Evolutionary conservation across 2,329 filamentous ascomycete species (phyloP).

Genomic region (Drechmeria coniospora): DNA sequence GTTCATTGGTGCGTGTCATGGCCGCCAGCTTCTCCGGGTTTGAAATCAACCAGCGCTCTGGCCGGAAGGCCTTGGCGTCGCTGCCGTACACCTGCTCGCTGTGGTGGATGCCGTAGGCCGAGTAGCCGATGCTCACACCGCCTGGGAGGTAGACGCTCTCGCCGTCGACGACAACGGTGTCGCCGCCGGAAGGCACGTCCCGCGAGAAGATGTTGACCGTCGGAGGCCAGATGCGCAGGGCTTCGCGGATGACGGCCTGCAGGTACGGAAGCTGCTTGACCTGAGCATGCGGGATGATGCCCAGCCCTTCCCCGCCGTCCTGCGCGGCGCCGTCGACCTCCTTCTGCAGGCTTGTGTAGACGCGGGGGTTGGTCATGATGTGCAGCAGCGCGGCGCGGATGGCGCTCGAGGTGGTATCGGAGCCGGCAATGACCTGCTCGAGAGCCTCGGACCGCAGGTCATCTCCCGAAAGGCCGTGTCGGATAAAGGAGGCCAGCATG

Average conservation of each 20-base stretch:
- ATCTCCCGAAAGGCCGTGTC: slow-evolving; percentile 18
- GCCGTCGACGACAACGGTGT: slow-evolving; percentile 13
- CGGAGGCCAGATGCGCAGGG: slow-evolving; percentile 29
- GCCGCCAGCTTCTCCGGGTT: slow-evolving; percentile 3
- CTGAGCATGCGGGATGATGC: slow-evolving; percentile 16
- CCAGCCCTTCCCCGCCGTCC: slow-evolving; percentile 24
- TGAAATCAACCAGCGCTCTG: slow-evolving; percentile 13
- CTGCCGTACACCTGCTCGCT: slow-evolving; percentile 14
- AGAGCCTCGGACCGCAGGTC: slow-evolving; percentile 17
- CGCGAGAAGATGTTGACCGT: slow-evolving; percentile 21
- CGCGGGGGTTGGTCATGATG: slow-evolving; percentile 31
- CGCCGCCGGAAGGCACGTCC: slow-evolving; percentile 13
- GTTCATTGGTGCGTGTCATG: slow-evolving; percentile 18
- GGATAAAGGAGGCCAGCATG: slow-evolving; percentile 27
- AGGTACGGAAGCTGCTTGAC: slow-evolving; percentile 27
- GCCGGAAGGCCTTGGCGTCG: slow-evolving; percentile 14
- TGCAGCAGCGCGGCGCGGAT: slow-evolving; percentile 33
- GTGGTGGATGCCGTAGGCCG: slow-evolving; percentile 14
- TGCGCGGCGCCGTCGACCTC: slow-evolving; percentile 35
- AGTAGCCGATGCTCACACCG: slow-evolving; percentile 13
- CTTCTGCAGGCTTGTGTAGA: slow-evolving; percentile 27
- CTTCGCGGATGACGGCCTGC: slow-evolving; percentile 33
- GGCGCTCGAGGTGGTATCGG: slow-evolving; percentile 29
- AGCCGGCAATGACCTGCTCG: slow-evolving; percentile 28
- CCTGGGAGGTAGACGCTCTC: slow-evolving; percentile 23